These are phyloP conservation scores for Monsonia emarginata DNA, from an alignment of 441 rosid genomes.

Conservation along the genomic window DNA sequence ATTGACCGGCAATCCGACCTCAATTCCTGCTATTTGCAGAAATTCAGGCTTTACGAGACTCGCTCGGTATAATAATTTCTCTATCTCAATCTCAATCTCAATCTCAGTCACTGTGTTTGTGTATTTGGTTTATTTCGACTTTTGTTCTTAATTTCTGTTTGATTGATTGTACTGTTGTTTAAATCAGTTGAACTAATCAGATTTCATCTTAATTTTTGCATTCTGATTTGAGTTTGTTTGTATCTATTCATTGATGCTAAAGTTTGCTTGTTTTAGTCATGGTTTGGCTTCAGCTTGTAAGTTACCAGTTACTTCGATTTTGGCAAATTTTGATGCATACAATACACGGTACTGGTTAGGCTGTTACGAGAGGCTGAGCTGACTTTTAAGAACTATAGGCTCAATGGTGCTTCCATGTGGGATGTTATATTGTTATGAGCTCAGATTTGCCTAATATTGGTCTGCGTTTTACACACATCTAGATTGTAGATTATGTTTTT, in stretches of 20 bases:
- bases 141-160: not conserved
- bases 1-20: constrained; percentile 20
- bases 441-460: too few species aligned
- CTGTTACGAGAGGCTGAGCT: not conserved
- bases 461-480: too few species aligned
- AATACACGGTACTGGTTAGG: not conserved
- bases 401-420: not conserved
- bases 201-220: not conserved
- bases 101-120: too few species aligned
- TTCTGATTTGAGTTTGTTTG: not conserved
- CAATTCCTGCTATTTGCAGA: constrained; percentile 36
- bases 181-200: not conserved
- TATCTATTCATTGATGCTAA: not conserved
- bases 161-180: not conserved
- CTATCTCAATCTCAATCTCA: too few species aligned
- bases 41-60: constrained; percentile 62
- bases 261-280: constrained; percentile 1
- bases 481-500: not conserved
- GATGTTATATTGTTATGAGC: too few species aligned
- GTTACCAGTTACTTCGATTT: not conserved
- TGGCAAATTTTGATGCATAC: not conserved
- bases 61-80: constrained; percentile 36
- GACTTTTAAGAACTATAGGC: not conserved
- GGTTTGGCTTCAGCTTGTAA: not conserved
- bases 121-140: not conserved